Evolutionary conservation across 495 filamentous ascomycete genomes (phyloP).

Genomic region (Penicillium paradoxum): DNA sequence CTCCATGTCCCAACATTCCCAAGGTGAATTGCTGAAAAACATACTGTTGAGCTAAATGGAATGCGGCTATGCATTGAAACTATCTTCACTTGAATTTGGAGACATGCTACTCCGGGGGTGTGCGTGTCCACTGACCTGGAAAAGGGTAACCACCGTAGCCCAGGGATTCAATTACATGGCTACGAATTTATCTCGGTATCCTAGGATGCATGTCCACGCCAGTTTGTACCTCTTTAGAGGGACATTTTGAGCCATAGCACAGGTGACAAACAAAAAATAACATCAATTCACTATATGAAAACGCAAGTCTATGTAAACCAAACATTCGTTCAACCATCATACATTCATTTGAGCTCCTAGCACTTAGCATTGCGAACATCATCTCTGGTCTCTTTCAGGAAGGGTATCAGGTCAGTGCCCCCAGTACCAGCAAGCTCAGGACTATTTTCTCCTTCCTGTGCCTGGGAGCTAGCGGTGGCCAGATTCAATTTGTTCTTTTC

Average conservation of each 20-base stretch:
- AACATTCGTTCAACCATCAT: not conserved
- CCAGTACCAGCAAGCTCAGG: constrained; percentile 71
- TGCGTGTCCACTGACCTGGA: too few relatives aligned
- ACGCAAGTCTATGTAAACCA: not conserved
- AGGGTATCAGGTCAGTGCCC: constrained; percentile 84
- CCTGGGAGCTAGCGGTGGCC: constrained; percentile 25
- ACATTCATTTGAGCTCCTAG: constrained; percentile 3
- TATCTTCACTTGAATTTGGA: too few relatives aligned
- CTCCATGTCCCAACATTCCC: not conserved
- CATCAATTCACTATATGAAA: not conserved
- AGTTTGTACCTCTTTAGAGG: not conserved
- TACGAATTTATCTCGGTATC: not conserved
- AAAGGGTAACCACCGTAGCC: too few relatives aligned
- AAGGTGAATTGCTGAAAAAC: not conserved
- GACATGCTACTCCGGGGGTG: too few relatives aligned
- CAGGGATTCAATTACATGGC: not conserved
- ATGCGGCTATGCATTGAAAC: too few relatives aligned
- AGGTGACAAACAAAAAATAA: not conserved
- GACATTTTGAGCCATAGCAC: not conserved
- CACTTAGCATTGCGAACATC: constrained; percentile 54
- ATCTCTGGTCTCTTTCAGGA: constrained; percentile 86
- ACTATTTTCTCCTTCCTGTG: constrained; percentile 15
- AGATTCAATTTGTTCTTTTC: constrained; percentile 23
- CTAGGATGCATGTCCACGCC: not conserved
- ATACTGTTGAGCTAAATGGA: not conserved